Percentiles rank a stretch among this genome's conserved stretches.
Conservation (phyloP, 257 asterid species). For the Ajuga chamaepitys region DNA sequence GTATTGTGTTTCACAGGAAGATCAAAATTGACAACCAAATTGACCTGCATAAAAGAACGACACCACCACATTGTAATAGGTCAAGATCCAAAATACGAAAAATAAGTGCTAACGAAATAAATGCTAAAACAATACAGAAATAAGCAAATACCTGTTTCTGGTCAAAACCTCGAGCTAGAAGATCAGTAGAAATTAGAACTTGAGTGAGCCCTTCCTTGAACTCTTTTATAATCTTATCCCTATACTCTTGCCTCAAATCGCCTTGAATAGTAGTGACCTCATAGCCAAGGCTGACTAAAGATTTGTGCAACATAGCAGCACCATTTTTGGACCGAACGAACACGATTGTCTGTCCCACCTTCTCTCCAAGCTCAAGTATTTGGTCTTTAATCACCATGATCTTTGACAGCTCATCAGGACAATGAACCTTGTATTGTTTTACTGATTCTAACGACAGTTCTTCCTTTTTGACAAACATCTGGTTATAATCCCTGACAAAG, state of each 20-base stretch:
- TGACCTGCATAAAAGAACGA: slow-evolving; percentile 48
- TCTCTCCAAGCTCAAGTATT: slow-evolving; percentile 83
- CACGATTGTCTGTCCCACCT: slow-evolving; percentile 85
- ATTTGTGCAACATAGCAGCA: slow-evolving; percentile 47
- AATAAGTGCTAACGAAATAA: neutral
- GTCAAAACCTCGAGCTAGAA: slow-evolving; percentile 95
- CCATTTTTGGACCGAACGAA: slow-evolving; percentile 53
- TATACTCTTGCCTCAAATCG: slow-evolving; percentile 51
- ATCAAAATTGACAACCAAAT: slow-evolving; percentile 85
- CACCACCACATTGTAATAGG: neutral
- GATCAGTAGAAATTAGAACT: slow-evolving; percentile 87
- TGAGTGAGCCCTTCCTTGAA: slow-evolving; percentile 84
- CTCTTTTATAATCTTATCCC: slow-evolving; percentile 76
- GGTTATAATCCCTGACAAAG: slow-evolving; percentile 58
- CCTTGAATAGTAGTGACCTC: slow-evolving; percentile 97
- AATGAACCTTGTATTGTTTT: slow-evolving; percentile 62
- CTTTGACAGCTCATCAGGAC: slow-evolving; percentile 87
- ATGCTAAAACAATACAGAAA: neutral
- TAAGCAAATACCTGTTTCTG: slow-evolving; percentile 61
- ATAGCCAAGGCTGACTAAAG: slow-evolving; percentile 55
- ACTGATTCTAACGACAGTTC: slow-evolving; percentile 41
- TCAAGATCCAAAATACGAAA: too few relatives aligned
- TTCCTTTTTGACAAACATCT: slow-evolving; percentile 60
- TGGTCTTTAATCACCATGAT: slow-evolving; percentile 66
- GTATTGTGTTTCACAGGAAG: slow-evolving; percentile 47